A percentile compares a stretch with the other conserved stretches of the same genome.
phyloP scores from a whole-genome alignment of 2,329 filamentous ascomycete genomes.

The Immersiporthe knoxdaviesiana region DNA sequence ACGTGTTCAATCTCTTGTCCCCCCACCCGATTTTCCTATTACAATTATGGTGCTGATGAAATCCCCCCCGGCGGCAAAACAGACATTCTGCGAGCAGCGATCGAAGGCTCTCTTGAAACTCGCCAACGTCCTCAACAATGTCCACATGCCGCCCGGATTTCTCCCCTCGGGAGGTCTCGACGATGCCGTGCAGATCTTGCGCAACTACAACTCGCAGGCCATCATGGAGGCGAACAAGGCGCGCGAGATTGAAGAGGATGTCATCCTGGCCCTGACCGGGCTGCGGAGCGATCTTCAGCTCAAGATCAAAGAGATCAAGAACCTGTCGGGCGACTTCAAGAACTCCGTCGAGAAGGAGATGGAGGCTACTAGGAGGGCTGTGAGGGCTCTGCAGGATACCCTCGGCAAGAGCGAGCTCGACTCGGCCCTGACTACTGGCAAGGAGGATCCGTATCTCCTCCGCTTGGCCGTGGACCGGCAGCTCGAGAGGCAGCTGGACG shows the following conservation, averaged over 20 bases:
- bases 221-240: conserved; percentile 85
- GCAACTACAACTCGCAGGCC: conserved; percentile 80
- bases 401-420: conserved; percentile 81
- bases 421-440: conserved; percentile 73
- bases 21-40: too few species aligned
- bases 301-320: conserved; percentile 99
- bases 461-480: conserved; percentile 85
- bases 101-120: conserved; percentile 83
- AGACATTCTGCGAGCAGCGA: conserved; percentile 79
- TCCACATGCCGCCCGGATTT: conserved; percentile 73
- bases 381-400: conserved; percentile 79
- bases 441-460: conserved; percentile 89
- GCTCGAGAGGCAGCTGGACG: conserved; percentile 88
- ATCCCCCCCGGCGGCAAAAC: background rate
- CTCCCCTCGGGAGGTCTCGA: conserved; percentile 81
- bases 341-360: conserved; percentile 96
- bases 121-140: conserved; percentile 82
- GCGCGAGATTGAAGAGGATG: conserved; percentile 86
- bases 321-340: conserved; percentile 91
- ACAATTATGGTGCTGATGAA: background rate
- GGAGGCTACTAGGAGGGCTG: conserved; percentile 77
- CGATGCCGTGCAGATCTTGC: conserved; percentile 80
- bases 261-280: conserved; percentile 84
- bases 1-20: background rate
- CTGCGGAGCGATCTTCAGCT: conserved; percentile 86